phyloP scores from a whole-genome alignment of 164 flowering plant genomes.

The Magnolia officinalis region DNA sequence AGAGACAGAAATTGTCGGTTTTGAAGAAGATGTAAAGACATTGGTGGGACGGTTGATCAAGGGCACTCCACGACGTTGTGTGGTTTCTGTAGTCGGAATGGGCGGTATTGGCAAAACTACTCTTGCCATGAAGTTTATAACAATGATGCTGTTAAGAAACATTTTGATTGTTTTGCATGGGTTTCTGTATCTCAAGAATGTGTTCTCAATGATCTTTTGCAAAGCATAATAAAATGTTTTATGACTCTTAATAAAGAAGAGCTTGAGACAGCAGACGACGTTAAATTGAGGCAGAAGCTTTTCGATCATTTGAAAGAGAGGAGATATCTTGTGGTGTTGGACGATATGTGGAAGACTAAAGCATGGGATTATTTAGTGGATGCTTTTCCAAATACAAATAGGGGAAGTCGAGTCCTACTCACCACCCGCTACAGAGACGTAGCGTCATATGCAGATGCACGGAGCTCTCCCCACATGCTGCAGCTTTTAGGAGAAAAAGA shows the following conservation, averaged over 20 bases:
- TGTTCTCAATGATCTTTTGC: not conserved
- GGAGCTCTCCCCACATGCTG: not conserved
- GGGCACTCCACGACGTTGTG: not conserved
- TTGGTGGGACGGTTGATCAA: not conserved
- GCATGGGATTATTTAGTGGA: constrained; percentile 37
- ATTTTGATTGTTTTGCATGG: not conserved
- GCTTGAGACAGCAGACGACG: not conserved
- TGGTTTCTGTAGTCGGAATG: not conserved
- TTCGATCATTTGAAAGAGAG: constrained; percentile 28
- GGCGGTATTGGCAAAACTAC: not conserved
- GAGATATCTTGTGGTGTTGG: constrained; percentile 47
- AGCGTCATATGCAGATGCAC: constrained; percentile 9
- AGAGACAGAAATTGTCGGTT: not conserved
- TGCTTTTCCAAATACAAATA: constrained; percentile 35
- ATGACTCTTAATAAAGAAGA: not conserved
- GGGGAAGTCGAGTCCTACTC: constrained; percentile 34
- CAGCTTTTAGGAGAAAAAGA: not conserved
- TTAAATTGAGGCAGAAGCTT: not conserved
- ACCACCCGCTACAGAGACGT: constrained; percentile 38
- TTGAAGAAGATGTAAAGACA: not conserved
- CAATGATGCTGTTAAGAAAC: not conserved
- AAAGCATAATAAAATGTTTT: not conserved
- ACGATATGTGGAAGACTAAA: constrained; percentile 43
- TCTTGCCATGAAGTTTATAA: not conserved
- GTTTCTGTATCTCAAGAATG: not conserved